Evolutionary conservation across 2,329 filamentous ascomycete species (phyloP).

Genomic region (Penicillium carneum): DNA sequence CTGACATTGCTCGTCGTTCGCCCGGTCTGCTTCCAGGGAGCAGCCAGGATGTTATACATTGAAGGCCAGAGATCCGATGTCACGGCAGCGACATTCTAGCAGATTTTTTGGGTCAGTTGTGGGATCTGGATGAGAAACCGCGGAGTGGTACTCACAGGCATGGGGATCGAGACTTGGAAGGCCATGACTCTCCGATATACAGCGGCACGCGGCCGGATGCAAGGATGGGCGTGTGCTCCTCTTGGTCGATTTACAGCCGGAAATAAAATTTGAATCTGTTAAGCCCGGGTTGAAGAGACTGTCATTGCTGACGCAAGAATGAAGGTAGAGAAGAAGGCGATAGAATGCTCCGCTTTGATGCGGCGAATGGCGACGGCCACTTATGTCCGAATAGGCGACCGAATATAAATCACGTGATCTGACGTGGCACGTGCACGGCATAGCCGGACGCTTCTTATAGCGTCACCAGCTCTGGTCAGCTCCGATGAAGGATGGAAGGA

Average conservation of each 20-base stretch:
- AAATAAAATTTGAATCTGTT: slow-evolving; percentile 14
- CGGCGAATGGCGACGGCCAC: slow-evolving; percentile 48
- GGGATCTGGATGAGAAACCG: background rate
- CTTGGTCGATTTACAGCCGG: slow-evolving; percentile 5
- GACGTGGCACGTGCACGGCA: background rate
- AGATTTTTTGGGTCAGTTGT: slow-evolving; percentile 24
- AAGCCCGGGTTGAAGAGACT: slow-evolving; percentile 21
- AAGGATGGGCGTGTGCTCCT: slow-evolving; percentile 31
- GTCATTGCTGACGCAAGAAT: slow-evolving; percentile 38
- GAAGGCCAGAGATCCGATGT: slow-evolving; percentile 56
- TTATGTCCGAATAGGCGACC: slow-evolving; percentile 27
- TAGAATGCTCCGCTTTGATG: slow-evolving; percentile 37
- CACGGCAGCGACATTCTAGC: slow-evolving; percentile 55
- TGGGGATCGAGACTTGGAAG: slow-evolving; percentile 58
- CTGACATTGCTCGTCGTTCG: slow-evolving; percentile 27
- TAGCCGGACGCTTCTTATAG: background rate
- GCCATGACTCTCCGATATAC: slow-evolving; percentile 56
- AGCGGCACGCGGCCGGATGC: slow-evolving; percentile 50
- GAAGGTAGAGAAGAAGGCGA: slow-evolving; percentile 24
- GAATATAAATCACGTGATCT: slow-evolving; percentile 35
- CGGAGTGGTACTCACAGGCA: slow-evolving; percentile 52
- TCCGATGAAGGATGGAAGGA: background rate
- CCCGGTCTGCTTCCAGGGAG: slow-evolving; percentile 47
- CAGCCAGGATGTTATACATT: slow-evolving; percentile 49
- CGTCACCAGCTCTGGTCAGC: background rate